phyloP scores from a whole-genome alignment of 2,329 filamentous ascomycete genomes.

The Laburnicola sp. region DNA sequence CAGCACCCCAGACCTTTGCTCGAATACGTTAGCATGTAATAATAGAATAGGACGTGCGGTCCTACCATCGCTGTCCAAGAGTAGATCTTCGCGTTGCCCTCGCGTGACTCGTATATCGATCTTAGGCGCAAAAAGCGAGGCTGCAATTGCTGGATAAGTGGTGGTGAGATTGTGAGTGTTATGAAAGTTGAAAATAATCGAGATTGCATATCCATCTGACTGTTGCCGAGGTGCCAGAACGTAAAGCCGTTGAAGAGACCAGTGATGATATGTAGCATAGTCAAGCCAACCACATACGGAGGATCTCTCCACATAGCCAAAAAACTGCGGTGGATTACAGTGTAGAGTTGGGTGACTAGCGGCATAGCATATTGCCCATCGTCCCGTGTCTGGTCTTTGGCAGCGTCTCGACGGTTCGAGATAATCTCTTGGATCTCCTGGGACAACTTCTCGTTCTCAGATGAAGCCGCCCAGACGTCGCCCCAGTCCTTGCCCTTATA shows the following conservation, averaged over 20 bases:
- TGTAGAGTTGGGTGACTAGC: constrained; percentile 45
- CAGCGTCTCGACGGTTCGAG: constrained; percentile 35
- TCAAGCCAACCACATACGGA: constrained; percentile 66
- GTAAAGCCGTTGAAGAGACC: constrained; percentile 55
- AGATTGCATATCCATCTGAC: constrained; percentile 53
- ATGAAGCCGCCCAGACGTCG: constrained; percentile 49
- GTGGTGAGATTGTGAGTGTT: constrained; percentile 73
- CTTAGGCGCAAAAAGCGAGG: constrained; percentile 69
- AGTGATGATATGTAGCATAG: constrained; percentile 58
- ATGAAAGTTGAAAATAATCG: constrained; percentile 77
- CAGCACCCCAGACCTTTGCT: constrained; percentile 56
- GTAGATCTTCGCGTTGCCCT: constrained; percentile 79
- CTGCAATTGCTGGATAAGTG: constrained; percentile 76
- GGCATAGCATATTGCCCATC: constrained; percentile 52
- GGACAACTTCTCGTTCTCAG: constrained; percentile 44
- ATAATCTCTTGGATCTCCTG: constrained; percentile 49
- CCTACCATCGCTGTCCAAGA: constrained; percentile 68
- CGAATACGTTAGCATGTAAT: too few relatives aligned
- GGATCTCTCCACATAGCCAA: constrained; percentile 66
- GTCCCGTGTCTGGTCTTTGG: constrained; percentile 44
- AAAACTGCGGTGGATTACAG: constrained; percentile 55
- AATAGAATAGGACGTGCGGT: too few relatives aligned
- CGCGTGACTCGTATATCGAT: constrained; percentile 69
- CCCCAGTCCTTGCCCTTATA: constrained; percentile 53
- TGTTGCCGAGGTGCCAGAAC: constrained; percentile 52